Percentiles rank a stretch among this genome's conserved stretches.
Conservation (phyloP, 345 rosid species). For the Abelmoschus esculentus region DNA sequence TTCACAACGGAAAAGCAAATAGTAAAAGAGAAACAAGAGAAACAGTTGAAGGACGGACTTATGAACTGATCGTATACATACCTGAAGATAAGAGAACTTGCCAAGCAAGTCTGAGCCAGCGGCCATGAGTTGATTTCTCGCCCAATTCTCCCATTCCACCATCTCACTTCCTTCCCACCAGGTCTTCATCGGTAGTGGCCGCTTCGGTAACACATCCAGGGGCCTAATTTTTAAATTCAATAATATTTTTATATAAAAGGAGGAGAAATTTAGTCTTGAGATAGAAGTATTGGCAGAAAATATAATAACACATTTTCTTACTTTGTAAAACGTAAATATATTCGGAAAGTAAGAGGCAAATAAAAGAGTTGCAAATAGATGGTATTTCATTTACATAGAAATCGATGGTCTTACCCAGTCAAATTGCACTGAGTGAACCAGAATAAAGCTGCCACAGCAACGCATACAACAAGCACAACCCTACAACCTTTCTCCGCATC, state of each 20-base stretch:
- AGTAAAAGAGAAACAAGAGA: not conserved
- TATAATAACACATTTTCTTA: not conserved
- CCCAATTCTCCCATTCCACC: slow-evolving; percentile 74
- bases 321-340: not conserved
- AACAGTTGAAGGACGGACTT: not conserved
- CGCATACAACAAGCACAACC: not conserved
- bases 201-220: slow-evolving; percentile 29
- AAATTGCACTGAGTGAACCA: slow-evolving; percentile 2
- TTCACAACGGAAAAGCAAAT: not conserved
- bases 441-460: slow-evolving; percentile 6
- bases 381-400: slow-evolving; percentile 25
- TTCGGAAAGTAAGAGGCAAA: not conserved
- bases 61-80: slow-evolving; percentile 10
- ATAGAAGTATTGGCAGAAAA: not conserved
- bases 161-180: slow-evolving; percentile 26
- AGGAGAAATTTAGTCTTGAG: not conserved
- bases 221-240: slow-evolving; percentile 35
- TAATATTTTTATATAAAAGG: too few relatives aligned
- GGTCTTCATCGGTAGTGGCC: slow-evolving; percentile 40
- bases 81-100: slow-evolving; percentile 81
- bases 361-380: not conserved
- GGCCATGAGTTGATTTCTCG: slow-evolving; percentile 71
- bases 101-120: slow-evolving; percentile 79
- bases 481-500: not conserved
- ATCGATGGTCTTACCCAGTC: slow-evolving; percentile 1